A percentile compares a stretch with the other conserved stretches of the same genome.
phyloP scores from a whole-genome alignment of 208 protist species.

The Leishmania major region DNA sequence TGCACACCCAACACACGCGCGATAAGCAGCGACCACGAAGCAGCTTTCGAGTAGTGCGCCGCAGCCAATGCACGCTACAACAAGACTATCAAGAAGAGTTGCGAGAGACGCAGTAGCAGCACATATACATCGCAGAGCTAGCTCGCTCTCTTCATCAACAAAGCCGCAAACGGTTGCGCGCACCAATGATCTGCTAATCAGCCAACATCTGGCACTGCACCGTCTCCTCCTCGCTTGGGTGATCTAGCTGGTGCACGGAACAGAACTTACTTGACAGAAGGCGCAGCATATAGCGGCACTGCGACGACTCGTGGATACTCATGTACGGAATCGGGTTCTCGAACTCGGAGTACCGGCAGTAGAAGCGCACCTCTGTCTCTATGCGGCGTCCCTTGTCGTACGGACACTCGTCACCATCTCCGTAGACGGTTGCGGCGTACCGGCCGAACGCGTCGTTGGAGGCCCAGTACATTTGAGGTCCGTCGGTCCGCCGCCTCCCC shows the following conservation, averaged over 20 bases:
- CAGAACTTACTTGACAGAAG: slow-evolving; percentile 21
- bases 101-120: background rate
- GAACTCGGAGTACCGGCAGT: slow-evolving; percentile 29
- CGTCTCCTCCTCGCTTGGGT: slow-evolving; percentile 19
- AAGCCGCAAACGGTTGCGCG: too few species aligned
- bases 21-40: background rate
- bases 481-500: background rate
- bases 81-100: background rate
- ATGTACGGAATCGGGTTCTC: slow-evolving; percentile 29
- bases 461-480: slow-evolving; percentile 5
- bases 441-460: slow-evolving; percentile 25
- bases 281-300: slow-evolving; percentile 52
- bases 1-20: background rate
- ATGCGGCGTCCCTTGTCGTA: slow-evolving; percentile 13
- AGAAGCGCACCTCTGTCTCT: slow-evolving; percentile 30
- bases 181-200: slow-evolving; percentile 5
- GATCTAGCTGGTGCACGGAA: slow-evolving; percentile 35
- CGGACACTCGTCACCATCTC: slow-evolving; percentile 23
- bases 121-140: background rate
- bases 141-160: background rate
- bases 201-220: slow-evolving; percentile 43
- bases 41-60: background rate
- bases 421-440: slow-evolving; percentile 38
- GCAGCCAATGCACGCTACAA: background rate
- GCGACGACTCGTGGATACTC: slow-evolving; percentile 24